A percentile compares a stretch with the other conserved stretches of the same genome.
These are phyloP conservation scores for Auricularia heimuer DNA, from an alignment of 768 basidiomycete species.

Conservation along the genomic window DNA sequence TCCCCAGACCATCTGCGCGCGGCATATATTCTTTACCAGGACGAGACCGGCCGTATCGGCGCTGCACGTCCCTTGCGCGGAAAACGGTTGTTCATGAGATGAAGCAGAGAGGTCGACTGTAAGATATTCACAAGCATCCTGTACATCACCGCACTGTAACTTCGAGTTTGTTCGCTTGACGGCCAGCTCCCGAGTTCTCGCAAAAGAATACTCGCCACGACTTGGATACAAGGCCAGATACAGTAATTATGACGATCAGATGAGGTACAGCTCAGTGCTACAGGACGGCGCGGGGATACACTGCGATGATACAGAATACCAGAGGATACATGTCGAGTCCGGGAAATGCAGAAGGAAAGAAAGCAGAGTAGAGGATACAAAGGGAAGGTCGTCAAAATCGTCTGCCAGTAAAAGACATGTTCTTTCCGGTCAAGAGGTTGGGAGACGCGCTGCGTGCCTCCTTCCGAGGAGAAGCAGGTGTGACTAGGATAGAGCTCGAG, in stretches of 20 bases:
- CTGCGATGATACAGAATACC: neutral
- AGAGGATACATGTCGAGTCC: neutral
- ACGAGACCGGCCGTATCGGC: slow-evolving; percentile 72
- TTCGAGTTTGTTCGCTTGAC: too few relatives aligned
- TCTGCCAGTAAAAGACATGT: neutral
- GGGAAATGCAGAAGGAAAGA: neutral
- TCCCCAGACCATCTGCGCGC: slow-evolving; percentile 86
- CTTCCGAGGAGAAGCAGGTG: neutral
- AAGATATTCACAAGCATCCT: neutral
- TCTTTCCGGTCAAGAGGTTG: slow-evolving; percentile 3
- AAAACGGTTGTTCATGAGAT: slow-evolving; percentile 68
- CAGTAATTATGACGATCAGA: neutral
- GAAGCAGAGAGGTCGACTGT: slow-evolving; percentile 5
- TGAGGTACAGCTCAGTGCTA: neutral
- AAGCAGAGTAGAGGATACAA: neutral
- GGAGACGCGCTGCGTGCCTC: slow-evolving; percentile 6
- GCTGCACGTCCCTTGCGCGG: slow-evolving; percentile 59
- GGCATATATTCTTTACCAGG: slow-evolving; percentile 75
- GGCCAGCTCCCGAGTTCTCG: too few relatives aligned
- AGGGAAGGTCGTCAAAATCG: neutral
- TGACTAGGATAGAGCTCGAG: neutral
- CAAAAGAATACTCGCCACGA: too few relatives aligned
- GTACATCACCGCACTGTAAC: too few relatives aligned
- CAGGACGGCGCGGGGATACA: neutral
- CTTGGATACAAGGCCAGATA: neutral